phyloP scores from a whole-genome alignment of 768 basidiomycete species.

The Panaeolus papilionaceus region DNA sequence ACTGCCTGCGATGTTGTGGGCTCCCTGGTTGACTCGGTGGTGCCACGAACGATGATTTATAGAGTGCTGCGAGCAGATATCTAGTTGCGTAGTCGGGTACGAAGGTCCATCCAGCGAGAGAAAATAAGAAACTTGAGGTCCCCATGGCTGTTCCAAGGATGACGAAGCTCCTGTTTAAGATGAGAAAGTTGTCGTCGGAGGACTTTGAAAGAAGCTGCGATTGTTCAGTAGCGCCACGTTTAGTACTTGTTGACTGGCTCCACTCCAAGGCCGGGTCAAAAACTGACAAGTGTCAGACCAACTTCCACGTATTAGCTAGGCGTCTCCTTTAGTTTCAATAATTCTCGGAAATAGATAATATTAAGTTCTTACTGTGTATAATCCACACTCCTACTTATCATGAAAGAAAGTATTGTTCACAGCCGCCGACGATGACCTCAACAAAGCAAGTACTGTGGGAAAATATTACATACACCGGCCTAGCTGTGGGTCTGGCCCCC shows the following conservation, averaged over 20 bases:
- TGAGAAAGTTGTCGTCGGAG: constrained; percentile 12
- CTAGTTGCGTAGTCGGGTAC: constrained; percentile 68
- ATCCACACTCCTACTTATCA: not conserved
- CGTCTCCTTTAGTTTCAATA: constrained; percentile 9
- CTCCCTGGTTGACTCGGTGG: constrained; percentile 48
- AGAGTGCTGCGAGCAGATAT: constrained; percentile 53
- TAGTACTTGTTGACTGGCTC: constrained; percentile 10
- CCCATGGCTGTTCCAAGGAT: constrained; percentile 25
- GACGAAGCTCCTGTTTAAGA: not conserved
- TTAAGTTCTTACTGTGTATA: constrained; percentile 1
- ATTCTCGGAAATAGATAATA: constrained; percentile 8
- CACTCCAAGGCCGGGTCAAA: constrained; percentile 10
- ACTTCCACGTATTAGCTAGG: constrained; percentile 5
- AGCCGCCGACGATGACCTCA: constrained; percentile 12
- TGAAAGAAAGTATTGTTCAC: not conserved
- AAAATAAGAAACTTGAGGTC: constrained; percentile 30
- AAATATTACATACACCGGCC: not conserved
- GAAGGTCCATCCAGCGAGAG: constrained; percentile 67
- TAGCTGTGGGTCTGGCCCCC: not conserved
- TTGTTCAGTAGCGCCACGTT: constrained; percentile 6
- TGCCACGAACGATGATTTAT: constrained; percentile 40
- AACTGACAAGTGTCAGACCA: not conserved
- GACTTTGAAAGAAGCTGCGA: constrained; percentile 3
- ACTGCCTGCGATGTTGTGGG: constrained; percentile 57
- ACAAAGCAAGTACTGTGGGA: not conserved